Evolutionary conservation across 805 yeast genomes (phyloP).

Genomic region (Phaffomyces antillensis): DNA sequence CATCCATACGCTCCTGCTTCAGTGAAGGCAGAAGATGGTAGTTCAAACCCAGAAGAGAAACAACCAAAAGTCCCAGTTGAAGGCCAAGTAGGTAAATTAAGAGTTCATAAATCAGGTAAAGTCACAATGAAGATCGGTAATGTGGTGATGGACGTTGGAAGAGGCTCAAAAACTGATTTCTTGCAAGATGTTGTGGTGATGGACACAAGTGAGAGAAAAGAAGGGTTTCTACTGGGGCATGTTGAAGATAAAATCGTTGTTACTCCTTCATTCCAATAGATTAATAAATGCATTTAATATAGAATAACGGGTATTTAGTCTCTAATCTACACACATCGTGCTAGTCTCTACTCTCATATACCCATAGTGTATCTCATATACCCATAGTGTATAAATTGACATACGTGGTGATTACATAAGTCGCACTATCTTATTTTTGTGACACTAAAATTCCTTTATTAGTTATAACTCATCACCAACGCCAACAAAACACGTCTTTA

Average conservation of each 20-base stretch:
- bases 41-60: background rate
- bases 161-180: conserved; percentile 64
- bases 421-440: no score
- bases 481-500: background rate
- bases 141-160: conserved; percentile 56
- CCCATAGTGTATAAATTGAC: no score
- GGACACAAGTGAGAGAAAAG: conserved; percentile 33
- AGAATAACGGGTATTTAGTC: background rate
- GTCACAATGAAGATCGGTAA: conserved; percentile 69
- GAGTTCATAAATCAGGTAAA: conserved; percentile 80
- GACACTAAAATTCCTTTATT: background rate
- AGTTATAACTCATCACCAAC: background rate
- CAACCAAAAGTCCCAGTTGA: conserved; percentile 14
- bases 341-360: no score
- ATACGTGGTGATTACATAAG: no score
- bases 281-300: background rate
- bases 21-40: background rate
- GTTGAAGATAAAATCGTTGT: conserved; percentile 50
- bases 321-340: no score
- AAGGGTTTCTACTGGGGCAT: conserved; percentile 46
- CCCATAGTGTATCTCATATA: no score
- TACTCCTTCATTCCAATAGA: conserved; percentile 38
- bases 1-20: conserved; percentile 7
- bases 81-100: conserved; percentile 68
- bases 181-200: conserved; percentile 64